Percentiles rank a stretch among this genome's conserved stretches.
Evolutionary conservation across 2,329 filamentous ascomycete genomes (phyloP).

Genomic region (Cladosporium sp.): DNA sequence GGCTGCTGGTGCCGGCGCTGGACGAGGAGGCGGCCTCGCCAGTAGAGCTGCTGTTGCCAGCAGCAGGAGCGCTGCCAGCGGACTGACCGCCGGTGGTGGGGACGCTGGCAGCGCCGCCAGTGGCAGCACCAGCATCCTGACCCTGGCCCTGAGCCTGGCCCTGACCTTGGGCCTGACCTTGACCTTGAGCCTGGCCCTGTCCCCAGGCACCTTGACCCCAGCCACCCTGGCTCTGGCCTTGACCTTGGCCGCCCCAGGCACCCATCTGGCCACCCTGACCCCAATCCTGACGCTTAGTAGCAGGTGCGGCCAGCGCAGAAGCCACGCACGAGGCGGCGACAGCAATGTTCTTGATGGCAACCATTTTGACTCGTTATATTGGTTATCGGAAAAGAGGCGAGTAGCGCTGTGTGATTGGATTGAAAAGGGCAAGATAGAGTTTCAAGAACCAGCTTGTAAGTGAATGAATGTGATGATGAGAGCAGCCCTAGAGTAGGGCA

Average conservation of each 20-base stretch:
- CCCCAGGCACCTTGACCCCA: neutral
- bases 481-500: conserved; percentile 10
- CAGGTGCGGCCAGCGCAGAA: conserved; percentile 11
- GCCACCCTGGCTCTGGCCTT: neutral
- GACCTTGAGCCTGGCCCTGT: neutral
- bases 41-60: neutral
- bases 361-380: conserved; percentile 3
- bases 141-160: neutral
- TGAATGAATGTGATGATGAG: conserved; percentile 4
- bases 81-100: neutral
- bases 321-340: conserved; percentile 6
- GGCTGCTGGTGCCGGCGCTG: neutral
- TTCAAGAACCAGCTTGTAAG: conserved; percentile 11
- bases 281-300: conserved; percentile 8
- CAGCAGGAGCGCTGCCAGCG: neutral
- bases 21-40: neutral
- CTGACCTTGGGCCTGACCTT: neutral
- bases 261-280: neutral
- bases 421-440: neutral
- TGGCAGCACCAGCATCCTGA: neutral
- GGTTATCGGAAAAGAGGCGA: neutral
- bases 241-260: conserved; percentile 4
- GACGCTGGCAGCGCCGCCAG: no score
- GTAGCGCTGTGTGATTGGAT: neutral
- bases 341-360: conserved; percentile 9